phyloP scores from a whole-genome alignment of 2,329 filamentous ascomycete species.

The Sporothrix dimorphospora region DNA sequence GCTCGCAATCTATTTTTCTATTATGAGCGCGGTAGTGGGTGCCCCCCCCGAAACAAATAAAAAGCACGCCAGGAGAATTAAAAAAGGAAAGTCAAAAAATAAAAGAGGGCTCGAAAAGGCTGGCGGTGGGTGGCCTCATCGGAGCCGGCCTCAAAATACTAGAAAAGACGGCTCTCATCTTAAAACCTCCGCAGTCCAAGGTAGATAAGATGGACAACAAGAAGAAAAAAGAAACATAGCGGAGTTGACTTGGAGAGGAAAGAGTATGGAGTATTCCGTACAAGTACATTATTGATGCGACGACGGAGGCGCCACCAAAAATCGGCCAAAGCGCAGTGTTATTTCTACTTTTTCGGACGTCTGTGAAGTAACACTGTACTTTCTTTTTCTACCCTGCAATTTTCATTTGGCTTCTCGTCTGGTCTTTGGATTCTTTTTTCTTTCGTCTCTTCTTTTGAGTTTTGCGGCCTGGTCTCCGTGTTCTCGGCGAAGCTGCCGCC shows the following conservation, averaged over 20 bases:
- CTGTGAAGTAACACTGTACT: constrained; percentile 1
- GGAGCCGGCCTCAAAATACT: background rate
- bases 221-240: background rate
- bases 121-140: background rate
- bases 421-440: background rate
- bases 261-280: background rate
- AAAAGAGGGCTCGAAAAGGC: background rate
- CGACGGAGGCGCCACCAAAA: background rate
- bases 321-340: constrained; percentile 2
- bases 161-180: background rate
- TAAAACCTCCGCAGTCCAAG: background rate
- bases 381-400: background rate
- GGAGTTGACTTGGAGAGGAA: background rate
- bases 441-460: constrained; percentile 6
- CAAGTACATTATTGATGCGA: background rate
- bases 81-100: background rate
- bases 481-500: background rate
- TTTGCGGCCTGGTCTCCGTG: background rate
- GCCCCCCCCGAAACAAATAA: no score
- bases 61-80: no score
- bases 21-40: background rate
- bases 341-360: background rate
- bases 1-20: background rate
- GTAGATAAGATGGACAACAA: background rate
- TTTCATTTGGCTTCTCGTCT: background rate